Percentiles rank a stretch among this genome's conserved stretches.
Evolutionary conservation across 2,329 filamentous ascomycete genomes (phyloP).

Genomic region (Talaromyces amestolkiae): DNA sequence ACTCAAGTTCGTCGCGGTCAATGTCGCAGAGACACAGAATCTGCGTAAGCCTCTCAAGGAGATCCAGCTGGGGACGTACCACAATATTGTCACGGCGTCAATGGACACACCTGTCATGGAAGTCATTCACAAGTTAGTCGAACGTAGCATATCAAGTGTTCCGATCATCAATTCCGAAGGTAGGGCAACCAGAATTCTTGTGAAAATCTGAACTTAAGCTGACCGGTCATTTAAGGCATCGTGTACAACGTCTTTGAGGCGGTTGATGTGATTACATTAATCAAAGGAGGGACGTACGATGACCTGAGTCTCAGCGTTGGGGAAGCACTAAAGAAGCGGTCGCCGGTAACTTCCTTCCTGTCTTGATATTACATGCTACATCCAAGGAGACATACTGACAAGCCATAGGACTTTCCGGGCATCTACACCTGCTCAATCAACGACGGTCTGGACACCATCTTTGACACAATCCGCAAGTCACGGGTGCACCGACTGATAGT

Average conservation of each 20-base stretch:
- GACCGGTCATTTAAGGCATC: conserved; percentile 45
- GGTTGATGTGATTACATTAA: conserved; percentile 92
- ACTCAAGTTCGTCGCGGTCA: conserved; percentile 97
- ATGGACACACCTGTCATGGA: conserved; percentile 93
- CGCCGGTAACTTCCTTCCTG: conserved; percentile 58
- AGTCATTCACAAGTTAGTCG: conserved; percentile 89
- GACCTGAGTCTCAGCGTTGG: conserved; percentile 83
- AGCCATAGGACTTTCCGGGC: conserved; percentile 73
- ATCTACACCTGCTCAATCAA: conserved; percentile 94
- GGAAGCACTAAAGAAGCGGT: conserved; percentile 80
- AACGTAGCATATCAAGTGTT: conserved; percentile 89
- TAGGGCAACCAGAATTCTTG: conserved; percentile 29
- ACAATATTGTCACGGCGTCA: conserved; percentile 72
- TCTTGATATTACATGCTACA: conserved; percentile 17
- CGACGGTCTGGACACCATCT: conserved; percentile 90
- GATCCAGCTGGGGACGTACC: conserved; percentile 80
- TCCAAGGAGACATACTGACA: conserved; percentile 13
- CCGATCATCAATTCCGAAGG: conserved; percentile 81
- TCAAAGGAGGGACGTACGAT: conserved; percentile 90
- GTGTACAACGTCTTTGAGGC: conserved; percentile 97
- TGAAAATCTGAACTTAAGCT: neutral
- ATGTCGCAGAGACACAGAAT: conserved; percentile 81
- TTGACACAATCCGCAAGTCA: conserved; percentile 93
- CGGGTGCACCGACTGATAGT: conserved; percentile 90
- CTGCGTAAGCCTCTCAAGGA: conserved; percentile 84